phyloP scores from a whole-genome alignment of 1,284 basidiomycete genomes.

The Naganishia sp. region DNA sequence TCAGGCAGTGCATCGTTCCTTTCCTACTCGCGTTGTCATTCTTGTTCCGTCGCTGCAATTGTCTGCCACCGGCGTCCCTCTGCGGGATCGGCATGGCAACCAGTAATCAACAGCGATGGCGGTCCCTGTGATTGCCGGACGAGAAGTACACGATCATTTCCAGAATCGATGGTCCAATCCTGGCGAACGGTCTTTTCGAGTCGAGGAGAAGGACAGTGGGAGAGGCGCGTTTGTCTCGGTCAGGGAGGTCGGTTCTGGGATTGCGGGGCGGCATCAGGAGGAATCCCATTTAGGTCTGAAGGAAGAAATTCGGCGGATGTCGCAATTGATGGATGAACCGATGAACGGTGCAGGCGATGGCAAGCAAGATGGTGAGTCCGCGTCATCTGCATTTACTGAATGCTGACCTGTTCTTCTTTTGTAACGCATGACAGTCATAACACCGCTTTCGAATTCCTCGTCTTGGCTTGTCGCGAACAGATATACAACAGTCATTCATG shows the following conservation, averaged over 20 bases:
- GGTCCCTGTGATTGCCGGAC: not conserved
- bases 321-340: too few species aligned
- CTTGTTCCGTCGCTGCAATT: not conserved
- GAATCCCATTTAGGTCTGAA: too few species aligned
- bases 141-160: not conserved
- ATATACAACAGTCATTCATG: constrained; percentile 7
- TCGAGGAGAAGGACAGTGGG: not conserved
- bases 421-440: not conserved
- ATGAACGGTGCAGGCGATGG: too few species aligned
- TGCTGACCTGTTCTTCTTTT: too few species aligned
- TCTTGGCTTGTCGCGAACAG: not conserved
- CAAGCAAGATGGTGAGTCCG: too few species aligned
- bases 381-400: too few species aligned
- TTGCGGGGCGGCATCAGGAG: too few species aligned
- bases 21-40: not conserved
- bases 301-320: too few species aligned
- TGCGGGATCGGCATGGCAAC: not conserved
- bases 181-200: not conserved
- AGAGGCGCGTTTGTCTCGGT: not conserved
- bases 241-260: not conserved
- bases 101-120: not conserved
- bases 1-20: too few species aligned
- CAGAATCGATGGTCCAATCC: not conserved
- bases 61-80: too few species aligned
- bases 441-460: not conserved